Percentiles rank a stretch among this genome's conserved stretches.
phyloP scores from a whole-genome alignment of 441 rosid genomes.

The Mallotus repandus region DNA sequence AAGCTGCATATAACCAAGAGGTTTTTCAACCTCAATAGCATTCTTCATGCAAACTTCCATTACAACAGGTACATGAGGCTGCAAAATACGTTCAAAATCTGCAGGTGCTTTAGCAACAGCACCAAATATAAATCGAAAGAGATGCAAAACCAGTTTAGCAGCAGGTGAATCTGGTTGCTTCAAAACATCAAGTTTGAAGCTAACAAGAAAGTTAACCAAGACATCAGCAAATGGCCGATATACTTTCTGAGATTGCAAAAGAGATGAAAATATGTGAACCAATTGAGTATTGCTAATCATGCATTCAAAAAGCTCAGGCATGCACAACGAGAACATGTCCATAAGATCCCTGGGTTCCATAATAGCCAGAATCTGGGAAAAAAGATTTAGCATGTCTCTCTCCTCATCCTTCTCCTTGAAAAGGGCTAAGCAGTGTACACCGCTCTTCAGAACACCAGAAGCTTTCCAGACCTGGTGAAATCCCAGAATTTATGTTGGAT shows the following conservation, averaged over 20 bases:
- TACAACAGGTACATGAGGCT: constrained; percentile 87
- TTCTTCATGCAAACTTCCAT: constrained; percentile 96
- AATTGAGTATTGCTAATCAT: constrained; percentile 86
- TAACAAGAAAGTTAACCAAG: constrained; percentile 82
- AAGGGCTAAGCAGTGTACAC: constrained; percentile 95
- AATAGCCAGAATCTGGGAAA: constrained; percentile 84
- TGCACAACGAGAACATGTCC: constrained; percentile 98
- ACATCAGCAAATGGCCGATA: constrained; percentile 91
- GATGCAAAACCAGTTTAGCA: constrained; percentile 85
- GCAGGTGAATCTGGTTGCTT: constrained; percentile 86
- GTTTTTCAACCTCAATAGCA: constrained; percentile 92
- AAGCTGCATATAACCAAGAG: constrained; percentile 91
- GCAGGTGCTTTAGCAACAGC: constrained; percentile 89
- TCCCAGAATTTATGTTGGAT: constrained; percentile 34
- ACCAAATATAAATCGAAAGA: constrained; percentile 80
- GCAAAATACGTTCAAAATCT: constrained; percentile 94
- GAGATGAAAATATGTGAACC: constrained; percentile 83
- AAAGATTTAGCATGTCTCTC: constrained; percentile 82
- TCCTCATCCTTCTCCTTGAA: constrained; percentile 98
- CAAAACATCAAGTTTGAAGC: constrained; percentile 80
- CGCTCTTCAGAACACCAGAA: constrained; percentile 90
- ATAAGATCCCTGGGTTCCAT: constrained; percentile 99
- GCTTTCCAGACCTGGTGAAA: constrained; percentile 81
- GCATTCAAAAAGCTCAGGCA: constrained; percentile 98
- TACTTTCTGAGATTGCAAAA: constrained; percentile 79